phyloP scores from a whole-genome alignment of 306 rosid genomes.

The Dalbergia cultrata region DNA sequence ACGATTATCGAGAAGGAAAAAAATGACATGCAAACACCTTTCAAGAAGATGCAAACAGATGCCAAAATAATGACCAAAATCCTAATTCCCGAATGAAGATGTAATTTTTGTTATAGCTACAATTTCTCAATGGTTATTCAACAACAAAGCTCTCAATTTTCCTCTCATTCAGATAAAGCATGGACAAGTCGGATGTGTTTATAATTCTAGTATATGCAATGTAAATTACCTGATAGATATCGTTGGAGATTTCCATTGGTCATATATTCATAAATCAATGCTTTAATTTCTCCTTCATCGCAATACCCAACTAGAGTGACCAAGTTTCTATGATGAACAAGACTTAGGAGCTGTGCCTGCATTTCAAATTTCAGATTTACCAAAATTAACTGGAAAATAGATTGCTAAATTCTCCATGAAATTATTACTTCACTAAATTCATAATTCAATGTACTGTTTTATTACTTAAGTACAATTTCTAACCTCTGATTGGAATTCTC shows the following conservation, averaged over 20 bases:
- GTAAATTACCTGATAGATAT: conserved; percentile 28
- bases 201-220: no score
- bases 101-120: no score
- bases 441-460: background rate
- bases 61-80: no score
- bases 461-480: background rate
- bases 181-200: no score
- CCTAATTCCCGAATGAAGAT: no score
- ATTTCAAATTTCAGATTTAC: background rate
- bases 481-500: conserved; percentile 54
- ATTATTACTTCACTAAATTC: background rate
- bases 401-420: background rate
- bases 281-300: conserved; percentile 29
- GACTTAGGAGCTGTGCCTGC: conserved; percentile 37
- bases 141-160: no score
- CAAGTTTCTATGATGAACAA: conserved; percentile 46
- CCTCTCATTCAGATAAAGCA: no score
- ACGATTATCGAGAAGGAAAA: no score
- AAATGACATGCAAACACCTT: no score
- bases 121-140: no score
- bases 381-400: background rate
- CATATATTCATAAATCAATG: conserved; percentile 50
- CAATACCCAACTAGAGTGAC: conserved; percentile 48
- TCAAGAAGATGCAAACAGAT: no score
- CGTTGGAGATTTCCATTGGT: conserved; percentile 35